These are phyloP conservation scores for Malassezia nana DNA, from an alignment of 1,284 basidiomycete genomes.

Conservation along the genomic window DNA sequence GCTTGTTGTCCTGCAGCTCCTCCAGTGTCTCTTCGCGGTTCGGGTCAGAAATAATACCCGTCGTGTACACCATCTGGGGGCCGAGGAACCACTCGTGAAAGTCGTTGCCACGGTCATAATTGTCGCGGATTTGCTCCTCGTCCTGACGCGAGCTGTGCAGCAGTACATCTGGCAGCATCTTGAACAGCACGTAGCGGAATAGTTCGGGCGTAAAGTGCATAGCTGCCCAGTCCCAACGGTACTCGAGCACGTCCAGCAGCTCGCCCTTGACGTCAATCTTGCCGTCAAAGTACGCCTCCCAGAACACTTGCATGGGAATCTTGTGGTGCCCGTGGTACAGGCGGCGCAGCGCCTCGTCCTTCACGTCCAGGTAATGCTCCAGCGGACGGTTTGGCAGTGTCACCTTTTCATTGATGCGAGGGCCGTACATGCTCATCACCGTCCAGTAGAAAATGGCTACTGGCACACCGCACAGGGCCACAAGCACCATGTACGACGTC, in stretches of 20 bases:
- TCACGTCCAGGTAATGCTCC: slow-evolving; percentile 81
- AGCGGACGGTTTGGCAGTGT: slow-evolving; percentile 63
- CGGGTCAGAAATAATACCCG: slow-evolving; percentile 71
- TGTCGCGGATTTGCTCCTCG: slow-evolving; percentile 86
- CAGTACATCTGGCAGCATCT: slow-evolving; percentile 83
- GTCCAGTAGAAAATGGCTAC: slow-evolving; percentile 82
- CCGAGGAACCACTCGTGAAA: slow-evolving; percentile 70
- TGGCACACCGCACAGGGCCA: slow-evolving; percentile 65
- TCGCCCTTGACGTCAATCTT: slow-evolving; percentile 95
- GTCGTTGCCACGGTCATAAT: slow-evolving; percentile 72
- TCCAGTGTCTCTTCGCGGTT: slow-evolving; percentile 75
- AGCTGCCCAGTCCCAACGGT: slow-evolving; percentile 87
- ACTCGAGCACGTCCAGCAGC: slow-evolving; percentile 83
- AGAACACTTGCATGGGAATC: slow-evolving; percentile 94
- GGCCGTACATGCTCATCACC: slow-evolving; percentile 69
- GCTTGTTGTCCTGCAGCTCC: slow-evolving; percentile 96
- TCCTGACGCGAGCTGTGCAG: slow-evolving; percentile 82
- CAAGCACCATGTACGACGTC: slow-evolving; percentile 51
- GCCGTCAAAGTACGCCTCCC: slow-evolving; percentile 93
- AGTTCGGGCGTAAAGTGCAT: slow-evolving; percentile 73
- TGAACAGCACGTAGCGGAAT: slow-evolving; percentile 85
- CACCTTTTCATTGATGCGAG: slow-evolving; percentile 76
- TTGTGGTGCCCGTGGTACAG: slow-evolving; percentile 69
- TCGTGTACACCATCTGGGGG: slow-evolving; percentile 94
- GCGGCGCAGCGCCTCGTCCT: slow-evolving; percentile 67